Evolutionary conservation across 2,329 filamentous ascomycete genomes (phyloP), one percentile per base, ranked within the genome.

Genomic region (Calycina herbarum): DNA sequence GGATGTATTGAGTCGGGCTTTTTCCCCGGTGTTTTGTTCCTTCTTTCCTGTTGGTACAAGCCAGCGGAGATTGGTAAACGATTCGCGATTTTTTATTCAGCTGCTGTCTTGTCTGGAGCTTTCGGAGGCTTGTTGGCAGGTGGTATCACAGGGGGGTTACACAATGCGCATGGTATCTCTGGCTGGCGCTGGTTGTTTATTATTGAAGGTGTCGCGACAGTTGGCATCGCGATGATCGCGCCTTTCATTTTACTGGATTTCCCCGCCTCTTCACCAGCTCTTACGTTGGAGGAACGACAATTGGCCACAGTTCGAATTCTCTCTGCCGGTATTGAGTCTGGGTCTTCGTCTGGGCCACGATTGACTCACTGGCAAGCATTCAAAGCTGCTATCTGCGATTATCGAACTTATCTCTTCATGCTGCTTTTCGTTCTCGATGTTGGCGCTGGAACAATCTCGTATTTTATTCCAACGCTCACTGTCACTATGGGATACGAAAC

Each of bases 381-480:
- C 5, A 76, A 79, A 66, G 78, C 79, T 5, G 76, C 82, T 3
- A 66, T 83, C 11, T 74, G 73, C 1, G 81, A 84, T 68, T 81
- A 80, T 74, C 76, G 81, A 45, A 82, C 82, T 0, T 84, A 81
- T 67, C 72, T 80, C 2, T 80, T 85, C 65, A 78, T 82, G 13
- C 63, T 82, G 0, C 79, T 82, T 2, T 85, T 82, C 70, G 83
- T 84, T 77, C 79, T 82, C 5, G 69, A 76, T 57, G 68, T 76
- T 17, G 82, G 83, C 1, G 80, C 81, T 0, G 83, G 85, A 71
- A 85, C 83, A 0, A 88, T 89, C 70, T 85, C 87, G 54, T 89
- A 89, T 72, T 89, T 89, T 77, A 89, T 89, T 75, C 87, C 88
- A 0, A 86, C 82, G 0, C 86, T 90, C 54, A 84, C 89, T 0